Percentiles rank a stretch among this genome's conserved stretches.
Evolutionary conservation across 345 rosid species (phyloP).

Genomic region (Eucalyptus erythrocorys): DNA sequence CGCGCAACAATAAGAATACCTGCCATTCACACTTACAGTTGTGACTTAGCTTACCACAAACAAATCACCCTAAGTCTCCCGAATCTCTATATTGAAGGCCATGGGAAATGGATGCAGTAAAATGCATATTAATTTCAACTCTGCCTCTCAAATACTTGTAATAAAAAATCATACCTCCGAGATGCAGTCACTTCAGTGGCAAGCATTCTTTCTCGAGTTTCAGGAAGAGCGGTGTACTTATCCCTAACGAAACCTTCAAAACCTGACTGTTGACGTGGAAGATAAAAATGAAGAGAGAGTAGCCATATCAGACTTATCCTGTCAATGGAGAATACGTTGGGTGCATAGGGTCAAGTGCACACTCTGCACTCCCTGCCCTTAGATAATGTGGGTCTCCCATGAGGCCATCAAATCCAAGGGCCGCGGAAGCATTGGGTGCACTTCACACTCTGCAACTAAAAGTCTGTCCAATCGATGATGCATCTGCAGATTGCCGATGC

Average conservation of each 20-base stretch:
- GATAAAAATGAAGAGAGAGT: not conserved
- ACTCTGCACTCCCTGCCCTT: not conserved
- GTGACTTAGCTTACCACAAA: not conserved
- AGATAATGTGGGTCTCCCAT: not conserved
- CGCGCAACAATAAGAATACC: too few species aligned
- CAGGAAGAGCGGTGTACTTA: conserved; percentile 78
- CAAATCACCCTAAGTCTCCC: not conserved
- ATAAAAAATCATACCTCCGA: conserved; percentile 51
- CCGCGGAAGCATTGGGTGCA: not conserved
- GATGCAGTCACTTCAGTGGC: conserved; percentile 86
- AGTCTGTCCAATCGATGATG: not conserved
- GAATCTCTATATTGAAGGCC: not conserved
- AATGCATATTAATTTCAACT: not conserved
- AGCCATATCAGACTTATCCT: not conserved
- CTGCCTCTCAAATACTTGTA: not conserved
- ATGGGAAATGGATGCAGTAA: not conserved
- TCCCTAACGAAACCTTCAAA: conserved; percentile 91
- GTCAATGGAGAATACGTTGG: not conserved
- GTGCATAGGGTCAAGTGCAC: not conserved
- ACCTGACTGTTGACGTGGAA: conserved; percentile 58
- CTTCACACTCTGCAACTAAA: not conserved
- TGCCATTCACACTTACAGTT: conserved; percentile 11
- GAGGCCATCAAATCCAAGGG: not conserved
- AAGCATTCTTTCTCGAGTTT: conserved; percentile 78
- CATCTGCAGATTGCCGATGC: not conserved